These are phyloP conservation scores for Prunus persica DNA, from an alignment of 306 rosid species.

Conservation along the genomic window DNA sequence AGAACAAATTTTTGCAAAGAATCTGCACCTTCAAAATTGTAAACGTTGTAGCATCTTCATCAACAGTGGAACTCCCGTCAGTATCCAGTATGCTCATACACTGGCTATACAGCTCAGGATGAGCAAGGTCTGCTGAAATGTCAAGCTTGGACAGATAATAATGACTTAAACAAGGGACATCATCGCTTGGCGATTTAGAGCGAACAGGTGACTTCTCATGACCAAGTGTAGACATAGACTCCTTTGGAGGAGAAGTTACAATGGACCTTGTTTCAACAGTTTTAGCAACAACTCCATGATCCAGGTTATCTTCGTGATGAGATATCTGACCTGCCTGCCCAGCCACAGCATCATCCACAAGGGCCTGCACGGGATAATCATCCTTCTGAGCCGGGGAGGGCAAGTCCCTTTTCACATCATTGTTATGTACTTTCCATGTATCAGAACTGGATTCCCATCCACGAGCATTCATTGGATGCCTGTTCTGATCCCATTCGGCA, in stretches of 20 bases:
- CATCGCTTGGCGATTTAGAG: constrained; percentile 34
- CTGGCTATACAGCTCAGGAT: constrained; percentile 64
- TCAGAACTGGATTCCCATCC: constrained; percentile 91
- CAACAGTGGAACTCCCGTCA: constrained; percentile 40
- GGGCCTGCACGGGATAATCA: constrained; percentile 42
- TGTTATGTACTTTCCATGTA: constrained; percentile 78
- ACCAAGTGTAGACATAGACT: constrained; percentile 32
- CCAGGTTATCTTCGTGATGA: constrained; percentile 46
- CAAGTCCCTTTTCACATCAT: constrained; percentile 67
- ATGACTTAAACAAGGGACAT: constrained; percentile 46
- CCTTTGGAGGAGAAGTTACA: constrained; percentile 53
- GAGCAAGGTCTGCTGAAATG: constrained; percentile 65
- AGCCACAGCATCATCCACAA: constrained; percentile 47
- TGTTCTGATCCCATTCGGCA: constrained; percentile 90
- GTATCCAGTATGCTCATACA: constrained; percentile 54
- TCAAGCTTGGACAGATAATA: constrained; percentile 89
- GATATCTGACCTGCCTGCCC: constrained; percentile 50
- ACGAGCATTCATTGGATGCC: constrained; percentile 66
- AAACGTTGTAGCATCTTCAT: constrained; percentile 39
- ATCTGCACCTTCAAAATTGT: constrained; percentile 55
- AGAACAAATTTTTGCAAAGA: constrained; percentile 10
- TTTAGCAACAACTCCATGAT: constrained; percentile 40
- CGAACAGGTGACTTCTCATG: constrained; percentile 45
- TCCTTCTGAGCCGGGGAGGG: constrained; percentile 69
- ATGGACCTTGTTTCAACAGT: constrained; percentile 53